Conservation (phyloP, 1,284 basidiomycete species). For the Sanghuangporus sanghuang region DNA sequence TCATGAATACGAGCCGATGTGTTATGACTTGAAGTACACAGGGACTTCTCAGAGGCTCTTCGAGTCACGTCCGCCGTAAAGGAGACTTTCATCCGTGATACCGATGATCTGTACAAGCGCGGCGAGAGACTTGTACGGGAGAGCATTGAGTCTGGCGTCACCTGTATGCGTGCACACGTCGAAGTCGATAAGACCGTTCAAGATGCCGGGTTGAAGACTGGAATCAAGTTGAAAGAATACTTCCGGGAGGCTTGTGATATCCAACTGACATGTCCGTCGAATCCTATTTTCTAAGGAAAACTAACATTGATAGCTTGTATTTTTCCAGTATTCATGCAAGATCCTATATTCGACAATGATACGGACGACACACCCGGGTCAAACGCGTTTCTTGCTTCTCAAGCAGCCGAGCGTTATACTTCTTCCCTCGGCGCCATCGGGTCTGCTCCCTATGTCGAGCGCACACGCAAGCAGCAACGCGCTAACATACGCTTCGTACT, state of each 20-base stretch:
- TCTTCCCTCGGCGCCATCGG: slow-evolving; percentile 45
- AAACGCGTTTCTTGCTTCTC: slow-evolving; percentile 40
- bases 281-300: not conserved
- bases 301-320: not conserved
- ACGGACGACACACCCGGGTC: slow-evolving; percentile 32
- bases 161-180: slow-evolving; percentile 60
- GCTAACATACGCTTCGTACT: slow-evolving; percentile 51
- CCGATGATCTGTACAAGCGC: slow-evolving; percentile 43
- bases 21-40: slow-evolving; percentile 23
- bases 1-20: not conserved
- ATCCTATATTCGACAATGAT: slow-evolving; percentile 42
- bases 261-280: slow-evolving; percentile 46
- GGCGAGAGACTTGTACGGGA: slow-evolving; percentile 48
- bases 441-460: slow-evolving; percentile 62
- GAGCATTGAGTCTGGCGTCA: slow-evolving; percentile 55
- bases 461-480: slow-evolving; percentile 39
- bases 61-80: slow-evolving; percentile 47
- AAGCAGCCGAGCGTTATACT: slow-evolving; percentile 26
- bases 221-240: slow-evolving; percentile 40
- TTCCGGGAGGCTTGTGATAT: slow-evolving; percentile 45
- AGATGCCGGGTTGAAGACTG: slow-evolving; percentile 45
- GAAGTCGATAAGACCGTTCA: slow-evolving; percentile 54
- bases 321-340: slow-evolving; percentile 56
- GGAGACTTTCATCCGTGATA: slow-evolving; percentile 36
- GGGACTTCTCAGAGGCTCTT: slow-evolving; percentile 53